These are phyloP conservation scores for Monascus purpureus DNA, from an alignment of 495 filamentous ascomycete species.

Conservation along the genomic window DNA sequence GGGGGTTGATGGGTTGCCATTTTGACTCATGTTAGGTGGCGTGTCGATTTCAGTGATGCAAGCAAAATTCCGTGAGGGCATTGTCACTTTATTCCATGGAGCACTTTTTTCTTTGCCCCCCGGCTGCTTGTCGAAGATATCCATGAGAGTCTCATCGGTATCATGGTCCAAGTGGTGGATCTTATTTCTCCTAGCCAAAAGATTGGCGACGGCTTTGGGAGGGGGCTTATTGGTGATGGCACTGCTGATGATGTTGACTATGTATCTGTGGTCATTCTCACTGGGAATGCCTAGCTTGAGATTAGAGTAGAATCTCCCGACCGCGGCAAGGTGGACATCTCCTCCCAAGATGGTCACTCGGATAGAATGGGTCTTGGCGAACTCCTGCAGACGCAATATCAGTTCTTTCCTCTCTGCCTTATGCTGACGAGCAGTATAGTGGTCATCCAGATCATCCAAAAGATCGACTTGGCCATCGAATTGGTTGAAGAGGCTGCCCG, in stretches of 20 bases:
- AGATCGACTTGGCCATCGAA: constrained; percentile 88
- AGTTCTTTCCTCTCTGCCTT: constrained; percentile 73
- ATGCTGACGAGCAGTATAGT: constrained; percentile 86
- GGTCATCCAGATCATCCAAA: constrained; percentile 86
- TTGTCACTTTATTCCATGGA: constrained; percentile 63
- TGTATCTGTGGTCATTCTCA: constrained; percentile 54
- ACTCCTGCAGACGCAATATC: constrained; percentile 55
- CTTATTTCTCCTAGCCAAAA: constrained; percentile 76
- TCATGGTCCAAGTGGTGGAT: constrained; percentile 77
- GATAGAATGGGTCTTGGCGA: constrained; percentile 56
- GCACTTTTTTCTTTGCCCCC: constrained; percentile 54
- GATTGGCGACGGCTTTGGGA: constrained; percentile 73
- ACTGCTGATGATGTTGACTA: constrained; percentile 59
- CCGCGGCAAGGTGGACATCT: constrained; percentile 62
- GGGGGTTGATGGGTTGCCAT: neutral
- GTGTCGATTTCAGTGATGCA: constrained; percentile 53
- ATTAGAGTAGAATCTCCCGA: constrained; percentile 63
- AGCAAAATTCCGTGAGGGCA: constrained; percentile 84
- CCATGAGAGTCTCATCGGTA: constrained; percentile 80
- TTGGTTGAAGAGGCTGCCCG: constrained; percentile 75
- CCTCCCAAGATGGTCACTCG: constrained; percentile 77
- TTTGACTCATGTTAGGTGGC: constrained; percentile 3
- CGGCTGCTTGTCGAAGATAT: constrained; percentile 73
- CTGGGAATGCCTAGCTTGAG: constrained; percentile 45
- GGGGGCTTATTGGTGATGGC: constrained; percentile 94